A percentile compares a stretch with the other conserved stretches of the same genome.
These are phyloP conservation scores for Suhomyces xylopsoci DNA, from an alignment of 805 yeast species.

Conservation along the genomic window DNA sequence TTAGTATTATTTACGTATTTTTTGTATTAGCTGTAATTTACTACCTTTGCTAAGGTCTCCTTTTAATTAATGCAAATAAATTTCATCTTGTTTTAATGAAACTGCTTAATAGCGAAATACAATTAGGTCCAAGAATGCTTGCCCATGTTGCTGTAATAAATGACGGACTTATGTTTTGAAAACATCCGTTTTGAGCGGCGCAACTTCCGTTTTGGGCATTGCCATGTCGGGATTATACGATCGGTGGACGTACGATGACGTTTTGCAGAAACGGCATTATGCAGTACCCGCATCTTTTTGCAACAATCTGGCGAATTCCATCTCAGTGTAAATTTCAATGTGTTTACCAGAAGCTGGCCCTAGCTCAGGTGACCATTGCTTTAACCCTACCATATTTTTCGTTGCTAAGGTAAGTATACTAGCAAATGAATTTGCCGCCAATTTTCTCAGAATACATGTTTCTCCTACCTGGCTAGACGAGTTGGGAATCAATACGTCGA, in stretches of 20 bases:
- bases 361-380: background rate
- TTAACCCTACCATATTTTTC: conserved; percentile 8
- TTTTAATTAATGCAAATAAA: background rate
- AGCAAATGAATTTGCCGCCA: conserved; percentile 28
- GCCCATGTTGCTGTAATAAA: background rate
- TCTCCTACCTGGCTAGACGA: background rate
- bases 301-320: background rate
- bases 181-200: background rate
- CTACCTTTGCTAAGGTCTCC: background rate
- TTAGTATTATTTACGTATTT: background rate
- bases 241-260: background rate
- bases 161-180: background rate
- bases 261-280: background rate
- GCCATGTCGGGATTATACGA: background rate
- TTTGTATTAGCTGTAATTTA: background rate
- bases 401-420: conserved; percentile 26
- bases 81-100: background rate
- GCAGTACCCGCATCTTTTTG: background rate
- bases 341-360: background rate
- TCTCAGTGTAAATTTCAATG: background rate
- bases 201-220: background rate
- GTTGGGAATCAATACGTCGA: conserved; percentile 17
- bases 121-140: background rate
- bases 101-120: background rate
- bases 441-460: conserved; percentile 14